Evolutionary conservation across 345 rosid genomes (phyloP).

Genomic region (Pelargonium nanum): DNA sequence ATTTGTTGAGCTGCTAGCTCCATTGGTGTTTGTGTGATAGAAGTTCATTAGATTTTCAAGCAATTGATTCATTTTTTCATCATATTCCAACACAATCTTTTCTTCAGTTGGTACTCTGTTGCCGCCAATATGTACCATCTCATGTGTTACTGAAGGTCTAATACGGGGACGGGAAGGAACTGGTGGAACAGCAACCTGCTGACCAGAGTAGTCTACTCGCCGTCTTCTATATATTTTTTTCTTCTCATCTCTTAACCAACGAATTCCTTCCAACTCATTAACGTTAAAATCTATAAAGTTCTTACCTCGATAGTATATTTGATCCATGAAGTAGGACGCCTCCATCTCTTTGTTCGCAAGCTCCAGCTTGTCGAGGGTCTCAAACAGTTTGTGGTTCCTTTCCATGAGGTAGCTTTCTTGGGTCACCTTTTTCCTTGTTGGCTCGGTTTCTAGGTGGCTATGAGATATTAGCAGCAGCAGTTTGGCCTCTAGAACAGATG

Average conservation of each 20-base stretch:
- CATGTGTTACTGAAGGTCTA: too few relatives aligned
- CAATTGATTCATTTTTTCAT: too few relatives aligned
- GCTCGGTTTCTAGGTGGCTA: constrained; percentile 7
- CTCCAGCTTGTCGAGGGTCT: not conserved
- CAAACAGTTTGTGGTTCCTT: constrained; percentile 10
- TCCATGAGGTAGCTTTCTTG: constrained; percentile 15
- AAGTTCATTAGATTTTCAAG: too few relatives aligned
- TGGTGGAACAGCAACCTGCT: constrained; percentile 1
- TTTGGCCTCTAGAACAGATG: constrained; percentile 5
- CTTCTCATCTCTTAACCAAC: constrained; percentile 14
- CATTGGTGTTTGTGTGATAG: too few relatives aligned
- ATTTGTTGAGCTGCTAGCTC: too few relatives aligned
- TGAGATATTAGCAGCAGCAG: constrained; percentile 3
- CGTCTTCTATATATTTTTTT: constrained; percentile 6
- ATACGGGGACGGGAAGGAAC: too few relatives aligned
- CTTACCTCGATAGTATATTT: too few relatives aligned
- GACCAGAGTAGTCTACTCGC: constrained; percentile 10
- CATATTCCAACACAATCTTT: too few relatives aligned
- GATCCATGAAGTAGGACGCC: constrained; percentile 8
- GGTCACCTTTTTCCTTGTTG: constrained; percentile 13
- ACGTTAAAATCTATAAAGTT: too few relatives aligned
- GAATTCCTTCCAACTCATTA: constrained; percentile 1
- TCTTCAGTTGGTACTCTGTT: too few relatives aligned
- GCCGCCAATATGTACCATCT: too few relatives aligned
- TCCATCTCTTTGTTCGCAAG: constrained; percentile 11